These are phyloP conservation scores for Pisolithus thermaeus DNA, from an alignment of 1,284 basidiomycete genomes.

Conservation along the genomic window DNA sequence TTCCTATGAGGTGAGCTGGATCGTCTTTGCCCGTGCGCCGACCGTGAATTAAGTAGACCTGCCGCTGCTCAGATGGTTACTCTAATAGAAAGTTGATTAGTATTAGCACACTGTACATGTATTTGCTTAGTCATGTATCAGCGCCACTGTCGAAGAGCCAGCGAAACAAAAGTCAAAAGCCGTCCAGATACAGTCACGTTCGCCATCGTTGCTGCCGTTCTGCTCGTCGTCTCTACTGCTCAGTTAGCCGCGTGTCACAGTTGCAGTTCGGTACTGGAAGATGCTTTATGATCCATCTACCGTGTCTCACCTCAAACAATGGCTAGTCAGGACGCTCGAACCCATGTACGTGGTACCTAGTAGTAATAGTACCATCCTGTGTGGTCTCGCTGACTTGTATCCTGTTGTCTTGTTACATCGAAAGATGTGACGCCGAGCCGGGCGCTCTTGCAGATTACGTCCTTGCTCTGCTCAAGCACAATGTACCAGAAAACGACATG, in stretches of 20 bases:
- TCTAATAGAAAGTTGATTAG: too few species aligned
- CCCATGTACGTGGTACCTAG: slow-evolving; percentile 60
- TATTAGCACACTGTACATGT: too few species aligned
- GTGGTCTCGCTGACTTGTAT: slow-evolving; percentile 7
- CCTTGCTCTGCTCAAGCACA: slow-evolving; percentile 89
- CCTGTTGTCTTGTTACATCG: slow-evolving; percentile 5
- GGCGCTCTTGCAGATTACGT: slow-evolving; percentile 92
- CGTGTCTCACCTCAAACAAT: slow-evolving; percentile 64
- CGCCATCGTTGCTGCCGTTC: background rate
- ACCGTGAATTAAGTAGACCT: too few species aligned
- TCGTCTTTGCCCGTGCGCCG: too few species aligned
- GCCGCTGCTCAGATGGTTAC: too few species aligned
- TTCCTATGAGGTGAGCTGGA: too few species aligned
- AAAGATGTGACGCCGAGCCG: slow-evolving; percentile 90
- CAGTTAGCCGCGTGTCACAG: background rate
- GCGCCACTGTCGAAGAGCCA: background rate
- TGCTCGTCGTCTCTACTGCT: background rate
- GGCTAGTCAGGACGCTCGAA: slow-evolving; percentile 80
- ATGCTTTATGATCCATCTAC: slow-evolving; percentile 67
- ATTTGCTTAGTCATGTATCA: background rate
- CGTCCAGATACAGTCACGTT: background rate
- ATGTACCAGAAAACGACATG: slow-evolving; percentile 79
- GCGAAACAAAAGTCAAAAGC: background rate
- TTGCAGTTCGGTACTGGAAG: slow-evolving; percentile 4
- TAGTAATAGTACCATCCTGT: background rate